A percentile compares a stretch with the other conserved stretches of the same genome.
phyloP scores from a whole-genome alignment of 768 basidiomycete genomes.

The Pisolithus tinctorius region DNA sequence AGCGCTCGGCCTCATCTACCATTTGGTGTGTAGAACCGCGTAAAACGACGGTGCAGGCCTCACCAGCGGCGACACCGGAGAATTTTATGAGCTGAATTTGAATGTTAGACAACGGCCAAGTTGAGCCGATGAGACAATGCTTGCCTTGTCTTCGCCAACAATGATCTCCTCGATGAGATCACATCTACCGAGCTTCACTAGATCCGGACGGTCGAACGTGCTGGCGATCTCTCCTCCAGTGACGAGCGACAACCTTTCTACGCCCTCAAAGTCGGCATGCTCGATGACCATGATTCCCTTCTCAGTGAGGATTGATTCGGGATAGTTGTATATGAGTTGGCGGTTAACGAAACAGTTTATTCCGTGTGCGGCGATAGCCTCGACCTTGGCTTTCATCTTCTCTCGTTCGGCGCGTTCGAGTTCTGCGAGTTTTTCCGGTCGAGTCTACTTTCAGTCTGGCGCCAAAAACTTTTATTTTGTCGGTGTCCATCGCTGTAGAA shows the following conservation, averaged over 20 bases:
- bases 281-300: slow-evolving; percentile 95
- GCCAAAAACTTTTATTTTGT: slow-evolving; percentile 99
- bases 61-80: slow-evolving; percentile 95
- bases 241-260: slow-evolving; percentile 90
- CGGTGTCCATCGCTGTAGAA: slow-evolving; percentile 91
- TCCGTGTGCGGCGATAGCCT: slow-evolving; percentile 87
- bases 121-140: slow-evolving; percentile 3
- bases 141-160: slow-evolving; percentile 97
- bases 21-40: slow-evolving; percentile 97
- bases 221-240: slow-evolving; percentile 97
- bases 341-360: slow-evolving; percentile 98
- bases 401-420: slow-evolving; percentile 95
- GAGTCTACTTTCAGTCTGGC: slow-evolving; percentile 93
- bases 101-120: neutral
- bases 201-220: slow-evolving; percentile 89
- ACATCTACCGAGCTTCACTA: slow-evolving; percentile 88
- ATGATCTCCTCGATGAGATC: slow-evolving; percentile 98
- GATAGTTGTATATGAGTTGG: slow-evolving; percentile 99
- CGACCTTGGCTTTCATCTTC: slow-evolving; percentile 99
- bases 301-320: slow-evolving; percentile 91
- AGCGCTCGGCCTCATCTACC: slow-evolving; percentile 98
- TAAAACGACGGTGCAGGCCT: slow-evolving; percentile 96
- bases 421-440: slow-evolving; percentile 95
- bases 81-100: slow-evolving; percentile 89
- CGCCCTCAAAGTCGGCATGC: slow-evolving; percentile 98